Evolutionary conservation across 306 rosid genomes (phyloP).

Genomic region (Inga oerstediana): DNA sequence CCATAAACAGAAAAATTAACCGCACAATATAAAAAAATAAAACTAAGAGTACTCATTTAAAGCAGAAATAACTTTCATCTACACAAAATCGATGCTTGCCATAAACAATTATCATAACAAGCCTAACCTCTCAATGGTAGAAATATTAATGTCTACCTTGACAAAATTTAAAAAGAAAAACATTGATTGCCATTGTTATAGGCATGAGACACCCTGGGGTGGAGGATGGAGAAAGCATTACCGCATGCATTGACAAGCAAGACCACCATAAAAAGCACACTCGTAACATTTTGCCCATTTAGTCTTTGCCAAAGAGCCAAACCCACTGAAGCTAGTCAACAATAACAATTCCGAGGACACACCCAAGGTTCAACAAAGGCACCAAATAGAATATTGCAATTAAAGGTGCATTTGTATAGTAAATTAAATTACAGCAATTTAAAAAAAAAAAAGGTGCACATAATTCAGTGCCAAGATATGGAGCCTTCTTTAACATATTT

Average conservation of each 20-base stretch:
- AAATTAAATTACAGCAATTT: conserved; percentile 12
- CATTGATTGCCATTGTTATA: neutral
- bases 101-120: conserved; percentile 22
- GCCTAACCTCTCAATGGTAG: neutral
- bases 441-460: neutral
- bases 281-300: conserved; percentile 8
- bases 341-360: conserved; percentile 6
- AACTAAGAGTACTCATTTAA: conserved; percentile 3
- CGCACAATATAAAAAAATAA: conserved; percentile 4
- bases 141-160: conserved; percentile 15
- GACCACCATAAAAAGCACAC: conserved; percentile 2
- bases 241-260: conserved; percentile 8
- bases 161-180: neutral
- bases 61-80: conserved; percentile 26
- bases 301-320: conserved; percentile 13
- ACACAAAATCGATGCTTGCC: conserved; percentile 6
- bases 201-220: neutral
- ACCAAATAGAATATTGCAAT: neutral
- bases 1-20: conserved; percentile 17
- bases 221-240: neutral
- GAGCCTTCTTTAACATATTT: conserved; percentile 6
- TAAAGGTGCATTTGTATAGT: neutral
- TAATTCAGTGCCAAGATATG: conserved; percentile 16
- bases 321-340: neutral
- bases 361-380: conserved; percentile 21